Evolutionary conservation across 2,329 filamentous ascomycete species (phyloP).

Genomic region (Penicillium janthinellum): DNA sequence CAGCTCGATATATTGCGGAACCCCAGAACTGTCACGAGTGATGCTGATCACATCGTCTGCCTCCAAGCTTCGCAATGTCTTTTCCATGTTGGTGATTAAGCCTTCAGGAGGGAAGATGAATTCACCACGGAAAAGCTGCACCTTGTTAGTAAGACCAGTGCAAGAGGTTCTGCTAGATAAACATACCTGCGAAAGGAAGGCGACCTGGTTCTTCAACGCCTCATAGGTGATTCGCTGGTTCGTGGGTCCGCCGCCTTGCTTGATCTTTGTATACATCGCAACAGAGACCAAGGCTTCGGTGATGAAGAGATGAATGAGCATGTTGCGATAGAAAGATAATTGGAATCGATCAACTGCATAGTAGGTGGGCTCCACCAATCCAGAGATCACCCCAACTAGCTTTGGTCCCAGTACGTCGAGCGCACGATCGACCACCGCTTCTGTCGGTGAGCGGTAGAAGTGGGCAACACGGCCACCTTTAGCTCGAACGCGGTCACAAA

Average conservation of each 20-base stretch:
- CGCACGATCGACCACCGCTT: constrained; percentile 82
- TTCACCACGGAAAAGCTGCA: constrained; percentile 83
- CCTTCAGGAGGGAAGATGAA: constrained; percentile 96
- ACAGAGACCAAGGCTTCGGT: constrained; percentile 87
- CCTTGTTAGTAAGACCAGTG: constrained; percentile 12
- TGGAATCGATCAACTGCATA: constrained; percentile 96
- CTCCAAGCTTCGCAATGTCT: constrained; percentile 76
- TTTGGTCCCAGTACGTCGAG: constrained; percentile 89
- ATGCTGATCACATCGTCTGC: constrained; percentile 75
- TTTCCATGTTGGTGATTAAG: constrained; percentile 75
- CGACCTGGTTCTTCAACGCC: constrained; percentile 75
- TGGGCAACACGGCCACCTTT: constrained; percentile 94
- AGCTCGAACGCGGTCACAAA: constrained; percentile 74
- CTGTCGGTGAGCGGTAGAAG: constrained; percentile 78
- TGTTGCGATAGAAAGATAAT: constrained; percentile 96
- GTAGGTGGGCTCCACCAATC: constrained; percentile 85
- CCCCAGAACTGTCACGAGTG: constrained; percentile 56
- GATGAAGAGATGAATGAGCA: constrained; percentile 98
- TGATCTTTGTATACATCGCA: constrained; percentile 87
- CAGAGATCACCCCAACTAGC: constrained; percentile 77
- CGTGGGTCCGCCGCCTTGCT: constrained; percentile 81
- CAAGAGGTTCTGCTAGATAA: neutral
- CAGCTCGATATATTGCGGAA: constrained; percentile 70
- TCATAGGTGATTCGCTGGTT: constrained; percentile 76
- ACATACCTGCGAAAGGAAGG: constrained; percentile 73